Base-by-base conservation (phyloP, 768 basidiomycete species). In the Pleurotus djamor region DNA sequence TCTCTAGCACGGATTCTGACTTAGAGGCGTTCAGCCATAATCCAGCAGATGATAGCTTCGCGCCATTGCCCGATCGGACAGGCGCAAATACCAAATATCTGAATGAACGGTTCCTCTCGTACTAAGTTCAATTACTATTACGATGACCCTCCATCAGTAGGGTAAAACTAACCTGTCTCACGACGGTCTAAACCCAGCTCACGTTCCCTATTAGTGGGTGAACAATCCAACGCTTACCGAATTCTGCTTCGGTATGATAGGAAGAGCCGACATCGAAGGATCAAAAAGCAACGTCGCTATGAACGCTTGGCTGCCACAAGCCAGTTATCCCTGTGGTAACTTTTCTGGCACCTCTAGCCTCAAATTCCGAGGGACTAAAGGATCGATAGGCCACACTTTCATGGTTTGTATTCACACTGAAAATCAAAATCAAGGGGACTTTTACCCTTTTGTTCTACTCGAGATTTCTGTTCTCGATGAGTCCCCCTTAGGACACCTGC, bases 101-200 rank as follows among this genome's bases (percentile, higher is more conserved):
- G 86, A 86, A 88, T 85, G 82, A 83, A 83, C 83, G 79, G 86
- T 88, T 87, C 86, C 86, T 87, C 85, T 86, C 81, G 83, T 87
- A 87, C 86, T 87, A 85, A 83, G 84, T 83, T 83, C 82, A 83
- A 87, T 86, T 87, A 85, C 84, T 83, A 79, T 87, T 82, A 80
- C 79, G 81, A 85, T 76, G 78, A 86, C 83, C 71, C 83, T 82
- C 80, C 85, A 87, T 86, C 84, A 87, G 84, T 85, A 88, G 85
- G 84, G 85, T 87, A 88, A 87, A 87, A 88, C 85, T 87, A 88
- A 87, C 85, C 86, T 87, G 84, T 88, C 86, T 86, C 85, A 87
- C 83, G 82, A 87, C 80, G 83, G 85, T 86, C 85, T 86, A 87
- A 87, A 86, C 84, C 85, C 84, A 86, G 85, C 84, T 85, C 85